Evolutionary conservation across 495 filamentous ascomycete genomes (phyloP).

Genomic region (Talaromyces thailandensis): DNA sequence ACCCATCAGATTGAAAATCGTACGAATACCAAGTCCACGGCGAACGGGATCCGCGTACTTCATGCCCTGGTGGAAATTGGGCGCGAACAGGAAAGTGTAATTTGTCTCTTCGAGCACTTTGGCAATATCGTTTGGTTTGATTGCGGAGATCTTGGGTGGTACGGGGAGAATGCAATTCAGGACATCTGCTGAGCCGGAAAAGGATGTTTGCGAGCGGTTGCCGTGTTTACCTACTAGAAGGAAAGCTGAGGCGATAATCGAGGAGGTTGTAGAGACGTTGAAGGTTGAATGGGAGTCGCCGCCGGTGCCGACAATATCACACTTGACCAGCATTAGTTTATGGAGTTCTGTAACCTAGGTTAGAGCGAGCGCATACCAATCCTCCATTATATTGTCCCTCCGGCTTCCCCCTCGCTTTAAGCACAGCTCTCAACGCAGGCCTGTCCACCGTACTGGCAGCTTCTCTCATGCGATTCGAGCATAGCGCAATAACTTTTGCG

Average conservation of each 20-base stretch:
- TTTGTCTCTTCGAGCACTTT: constrained; percentile 66
- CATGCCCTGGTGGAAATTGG: constrained; percentile 94
- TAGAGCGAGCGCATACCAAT: constrained; percentile 39
- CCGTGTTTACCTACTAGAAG: constrained; percentile 89
- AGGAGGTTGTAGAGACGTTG: constrained; percentile 92
- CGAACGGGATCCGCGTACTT: constrained; percentile 74
- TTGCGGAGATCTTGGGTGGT: constrained; percentile 61
- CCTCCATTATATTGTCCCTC: constrained; percentile 66
- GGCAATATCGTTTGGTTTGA: constrained; percentile 60
- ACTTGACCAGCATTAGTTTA: constrained; percentile 36
- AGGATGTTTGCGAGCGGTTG: constrained; percentile 89
- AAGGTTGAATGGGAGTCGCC: constrained; percentile 95
- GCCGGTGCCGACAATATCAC: constrained; percentile 96
- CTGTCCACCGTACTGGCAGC: constrained; percentile 60
- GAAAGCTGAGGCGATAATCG: constrained; percentile 78
- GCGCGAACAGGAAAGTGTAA: constrained; percentile 95
- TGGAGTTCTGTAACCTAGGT: background rate
- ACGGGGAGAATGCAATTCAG: constrained; percentile 60
- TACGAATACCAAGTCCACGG: constrained; percentile 76
- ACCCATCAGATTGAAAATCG: constrained; percentile 93
- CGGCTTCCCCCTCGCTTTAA: constrained; percentile 44
- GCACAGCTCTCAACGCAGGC: constrained; percentile 45
- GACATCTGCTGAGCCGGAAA: constrained; percentile 91
- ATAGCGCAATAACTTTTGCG: constrained; percentile 71
- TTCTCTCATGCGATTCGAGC: constrained; percentile 58